These are phyloP conservation scores for Metarhizium brunneum DNA, from an alignment of 2,329 filamentous ascomycete genomes.

Conservation along the genomic window DNA sequence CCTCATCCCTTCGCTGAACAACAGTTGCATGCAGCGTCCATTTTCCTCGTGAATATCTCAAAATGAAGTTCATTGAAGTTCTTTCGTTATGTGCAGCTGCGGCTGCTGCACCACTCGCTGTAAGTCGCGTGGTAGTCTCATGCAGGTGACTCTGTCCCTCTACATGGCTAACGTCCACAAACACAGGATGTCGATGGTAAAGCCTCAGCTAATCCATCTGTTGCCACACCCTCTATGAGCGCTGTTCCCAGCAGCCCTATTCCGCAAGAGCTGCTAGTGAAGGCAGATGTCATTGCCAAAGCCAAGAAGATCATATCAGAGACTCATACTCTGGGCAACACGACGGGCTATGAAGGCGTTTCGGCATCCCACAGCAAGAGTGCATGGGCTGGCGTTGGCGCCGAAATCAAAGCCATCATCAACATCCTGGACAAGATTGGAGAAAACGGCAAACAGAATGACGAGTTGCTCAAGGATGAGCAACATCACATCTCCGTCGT, in stretches of 20 bases:
- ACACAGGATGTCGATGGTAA: neutral
- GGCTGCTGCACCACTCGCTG: neutral
- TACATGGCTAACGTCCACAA: neutral
- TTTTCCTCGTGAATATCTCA: neutral
- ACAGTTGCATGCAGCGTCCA: neutral
- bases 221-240: neutral
- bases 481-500: neutral
- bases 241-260: neutral
- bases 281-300: neutral
- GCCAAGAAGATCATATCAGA: neutral
- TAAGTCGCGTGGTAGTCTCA: neutral
- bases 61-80: neutral
- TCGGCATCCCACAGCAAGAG: no score
- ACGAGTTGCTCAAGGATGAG: neutral
- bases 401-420: neutral
- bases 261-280: neutral
- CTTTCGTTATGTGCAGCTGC: conserved; percentile 1
- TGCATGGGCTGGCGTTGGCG: neutral
- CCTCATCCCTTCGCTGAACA: neutral
- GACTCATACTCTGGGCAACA: neutral
- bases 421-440: neutral
- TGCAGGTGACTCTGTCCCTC: neutral
- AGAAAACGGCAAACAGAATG: neutral
- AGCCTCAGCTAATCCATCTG: neutral
- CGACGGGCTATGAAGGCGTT: no score